Conservation (phyloP, 108 stramenopile species). For the Fistulifera pelliculosa region DNA sequence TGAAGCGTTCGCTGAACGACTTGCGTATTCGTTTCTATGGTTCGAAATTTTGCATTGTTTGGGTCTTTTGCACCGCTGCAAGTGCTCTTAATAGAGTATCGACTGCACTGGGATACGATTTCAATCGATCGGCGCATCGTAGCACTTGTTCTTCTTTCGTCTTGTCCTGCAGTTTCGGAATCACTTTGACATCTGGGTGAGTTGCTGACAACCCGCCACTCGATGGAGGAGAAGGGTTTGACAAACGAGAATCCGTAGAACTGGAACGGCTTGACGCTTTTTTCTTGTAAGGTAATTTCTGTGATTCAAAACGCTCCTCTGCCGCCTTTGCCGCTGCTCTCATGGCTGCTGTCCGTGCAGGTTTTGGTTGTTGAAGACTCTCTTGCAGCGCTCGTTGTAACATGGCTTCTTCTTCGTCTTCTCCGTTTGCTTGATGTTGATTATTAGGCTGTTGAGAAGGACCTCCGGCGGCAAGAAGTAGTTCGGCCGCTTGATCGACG, state of each 20-base stretch:
- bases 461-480: constrained; percentile 32
- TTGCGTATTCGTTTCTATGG: constrained; percentile 45
- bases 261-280: constrained; percentile 9
- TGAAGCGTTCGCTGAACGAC: constrained; percentile 41
- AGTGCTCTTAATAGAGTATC: constrained; percentile 60
- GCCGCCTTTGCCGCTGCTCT: constrained; percentile 42
- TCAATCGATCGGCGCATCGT: constrained; percentile 58
- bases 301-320: constrained; percentile 11
- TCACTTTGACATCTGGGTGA: constrained; percentile 64
- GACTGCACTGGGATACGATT: constrained; percentile 55
- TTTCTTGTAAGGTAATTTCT: neutral
- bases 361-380: constrained; percentile 10
- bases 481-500: constrained; percentile 58
- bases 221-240: neutral
- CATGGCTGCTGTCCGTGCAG: constrained; percentile 26
- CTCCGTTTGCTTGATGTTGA: constrained; percentile 14
- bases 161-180: constrained; percentile 56
- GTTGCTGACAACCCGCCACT: neutral
- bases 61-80: constrained; percentile 42
- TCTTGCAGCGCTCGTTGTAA: constrained; percentile 25
- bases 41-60: constrained; percentile 44
- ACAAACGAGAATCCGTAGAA: neutral
- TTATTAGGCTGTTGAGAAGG: constrained; percentile 1
- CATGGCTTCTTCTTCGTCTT: constrained; percentile 21
- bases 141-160: constrained; percentile 72